Conservation (phyloP, 1,284 basidiomycete species). For the Papiliotrema fonsecae region DNA sequence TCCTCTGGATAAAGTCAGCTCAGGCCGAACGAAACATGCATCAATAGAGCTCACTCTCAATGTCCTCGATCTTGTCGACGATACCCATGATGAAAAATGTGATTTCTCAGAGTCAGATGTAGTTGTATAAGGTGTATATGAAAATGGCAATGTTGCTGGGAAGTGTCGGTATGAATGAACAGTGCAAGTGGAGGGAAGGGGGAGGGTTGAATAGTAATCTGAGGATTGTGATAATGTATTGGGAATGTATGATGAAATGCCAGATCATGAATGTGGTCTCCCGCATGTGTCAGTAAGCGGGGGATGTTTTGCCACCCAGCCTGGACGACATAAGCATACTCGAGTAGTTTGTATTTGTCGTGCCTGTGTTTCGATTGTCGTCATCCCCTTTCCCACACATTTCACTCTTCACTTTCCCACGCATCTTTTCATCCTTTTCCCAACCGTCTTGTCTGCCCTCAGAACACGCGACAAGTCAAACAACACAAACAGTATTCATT, state of each 20-base stretch:
- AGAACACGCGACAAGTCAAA: not conserved
- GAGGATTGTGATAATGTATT: not conserved
- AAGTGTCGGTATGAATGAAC: not conserved
- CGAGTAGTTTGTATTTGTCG: not conserved
- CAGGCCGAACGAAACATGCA: not conserved
- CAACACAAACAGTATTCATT: not conserved
- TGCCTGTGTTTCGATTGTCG: not conserved
- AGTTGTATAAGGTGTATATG: not conserved
- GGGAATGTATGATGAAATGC: too few relatives aligned
- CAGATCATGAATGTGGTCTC: not conserved
- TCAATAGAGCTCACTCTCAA: constrained; percentile 65
- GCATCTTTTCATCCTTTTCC: too few relatives aligned
- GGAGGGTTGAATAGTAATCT: not conserved
- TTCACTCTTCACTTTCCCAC: not conserved
- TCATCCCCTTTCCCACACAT: not conserved
- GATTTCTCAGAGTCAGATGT: not conserved
- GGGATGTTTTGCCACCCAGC: not conserved
- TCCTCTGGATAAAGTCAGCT: constrained; percentile 61
- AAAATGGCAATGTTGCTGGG: not conserved
- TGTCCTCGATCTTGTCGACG: constrained; percentile 91
- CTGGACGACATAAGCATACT: not conserved
- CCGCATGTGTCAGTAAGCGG: not conserved
- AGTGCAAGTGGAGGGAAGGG: not conserved
- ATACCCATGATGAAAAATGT: constrained; percentile 63
- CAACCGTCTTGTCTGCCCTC: not conserved